These are phyloP conservation scores for Crucihimalaya himalaica DNA, from an alignment of 345 rosid genomes.

Conservation along the genomic window DNA sequence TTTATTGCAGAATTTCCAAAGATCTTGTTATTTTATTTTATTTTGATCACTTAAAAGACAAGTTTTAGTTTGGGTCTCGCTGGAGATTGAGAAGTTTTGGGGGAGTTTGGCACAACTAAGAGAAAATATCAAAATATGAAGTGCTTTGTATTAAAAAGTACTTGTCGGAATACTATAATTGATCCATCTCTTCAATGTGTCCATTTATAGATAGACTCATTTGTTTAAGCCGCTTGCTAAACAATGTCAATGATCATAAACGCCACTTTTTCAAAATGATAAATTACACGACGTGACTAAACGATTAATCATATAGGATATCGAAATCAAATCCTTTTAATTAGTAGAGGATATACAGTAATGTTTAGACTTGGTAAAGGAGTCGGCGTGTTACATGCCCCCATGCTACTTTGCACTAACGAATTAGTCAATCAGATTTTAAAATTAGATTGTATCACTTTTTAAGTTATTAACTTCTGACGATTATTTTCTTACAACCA, in stretches of 20 bases:
- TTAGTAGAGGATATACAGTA: conserved; percentile 15
- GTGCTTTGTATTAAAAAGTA: background rate
- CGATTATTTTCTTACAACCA: background rate
- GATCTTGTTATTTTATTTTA: background rate
- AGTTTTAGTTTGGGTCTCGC: background rate
- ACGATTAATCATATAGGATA: conserved; percentile 23
- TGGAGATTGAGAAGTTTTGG: background rate
- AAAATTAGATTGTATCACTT: conserved; percentile 5
- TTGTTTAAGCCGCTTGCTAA: background rate
- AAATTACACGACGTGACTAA: conserved; percentile 32
- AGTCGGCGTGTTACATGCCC: conserved; percentile 32
- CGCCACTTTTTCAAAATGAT: background rate
- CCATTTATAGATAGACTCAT: background rate
- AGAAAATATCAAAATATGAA: too few relatives aligned
- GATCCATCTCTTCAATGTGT: background rate
- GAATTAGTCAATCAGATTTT: conserved; percentile 11
- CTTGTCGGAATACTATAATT: background rate
- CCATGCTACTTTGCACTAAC: conserved; percentile 15
- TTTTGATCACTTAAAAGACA: background rate
- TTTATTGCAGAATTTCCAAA: background rate
- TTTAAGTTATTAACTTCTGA: background rate
- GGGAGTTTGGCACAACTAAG: background rate
- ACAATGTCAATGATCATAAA: conserved; percentile 15
- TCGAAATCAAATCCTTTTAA: conserved; percentile 10
- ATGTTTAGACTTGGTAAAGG: conserved; percentile 36